Evolutionary conservation across 1,139 yeast genomes (phyloP).

Genomic region (Geotrichum bryndzae): DNA sequence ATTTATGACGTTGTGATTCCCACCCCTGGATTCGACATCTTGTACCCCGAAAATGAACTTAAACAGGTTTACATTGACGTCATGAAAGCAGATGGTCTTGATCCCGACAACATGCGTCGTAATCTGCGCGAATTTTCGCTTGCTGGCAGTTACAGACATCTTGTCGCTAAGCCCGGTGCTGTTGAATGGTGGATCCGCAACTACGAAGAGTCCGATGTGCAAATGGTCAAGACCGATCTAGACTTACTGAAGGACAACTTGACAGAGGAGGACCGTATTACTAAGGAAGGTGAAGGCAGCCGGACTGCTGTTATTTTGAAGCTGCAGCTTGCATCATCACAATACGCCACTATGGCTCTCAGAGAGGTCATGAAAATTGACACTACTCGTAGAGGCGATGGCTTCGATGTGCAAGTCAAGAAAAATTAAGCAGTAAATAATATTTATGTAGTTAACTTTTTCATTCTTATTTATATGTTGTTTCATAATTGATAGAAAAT

Average conservation of each 20-base stretch:
- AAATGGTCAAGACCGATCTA: constrained; percentile 74
- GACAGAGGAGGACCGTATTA: constrained; percentile 21
- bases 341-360: constrained; percentile 97
- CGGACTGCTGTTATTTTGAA: constrained; percentile 68
- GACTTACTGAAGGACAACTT: constrained; percentile 50
- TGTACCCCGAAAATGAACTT: constrained; percentile 70
- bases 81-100: constrained; percentile 77
- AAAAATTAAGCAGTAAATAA: background rate
- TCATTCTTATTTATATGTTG: background rate
- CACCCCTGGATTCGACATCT: constrained; percentile 86
- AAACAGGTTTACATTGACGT: constrained; percentile 58
- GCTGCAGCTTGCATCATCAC: constrained; percentile 76
- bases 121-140: constrained; percentile 82
- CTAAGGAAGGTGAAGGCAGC: constrained; percentile 37
- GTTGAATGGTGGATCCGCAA: constrained; percentile 59
- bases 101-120: constrained; percentile 79
- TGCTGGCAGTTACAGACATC: constrained; percentile 79
- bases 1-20: constrained; percentile 87
- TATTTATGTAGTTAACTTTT: background rate
- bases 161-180: constrained; percentile 62
- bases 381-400: constrained; percentile 60
- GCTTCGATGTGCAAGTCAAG: constrained; percentile 20
- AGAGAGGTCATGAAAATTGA: constrained; percentile 85
- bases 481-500: background rate
- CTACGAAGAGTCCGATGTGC: constrained; percentile 59